Evolutionary conservation across 352 stramenopile species (phyloP).

Genomic region (Aphanomyces invadans): DNA sequence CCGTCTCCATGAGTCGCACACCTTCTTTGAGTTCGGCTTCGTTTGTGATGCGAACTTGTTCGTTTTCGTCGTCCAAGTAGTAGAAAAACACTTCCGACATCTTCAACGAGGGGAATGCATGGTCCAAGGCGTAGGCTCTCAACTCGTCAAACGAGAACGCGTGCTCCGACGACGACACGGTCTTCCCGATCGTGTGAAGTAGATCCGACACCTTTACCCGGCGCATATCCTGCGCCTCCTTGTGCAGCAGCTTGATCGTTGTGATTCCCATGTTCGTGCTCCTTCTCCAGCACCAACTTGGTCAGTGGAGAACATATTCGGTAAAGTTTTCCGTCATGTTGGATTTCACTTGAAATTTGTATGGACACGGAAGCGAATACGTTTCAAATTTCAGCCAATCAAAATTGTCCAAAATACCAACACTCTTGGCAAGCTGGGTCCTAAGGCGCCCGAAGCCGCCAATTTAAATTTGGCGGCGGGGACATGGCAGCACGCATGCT

Average conservation of each 20-base stretch:
- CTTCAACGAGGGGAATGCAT: slow-evolving; percentile 55
- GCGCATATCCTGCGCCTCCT: slow-evolving; percentile 77
- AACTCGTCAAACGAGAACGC: slow-evolving; percentile 52
- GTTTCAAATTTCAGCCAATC: slow-evolving; percentile 5
- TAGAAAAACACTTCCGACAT: slow-evolving; percentile 47
- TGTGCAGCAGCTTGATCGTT: slow-evolving; percentile 81
- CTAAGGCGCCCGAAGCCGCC: too few species aligned
- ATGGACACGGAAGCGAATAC: not conserved
- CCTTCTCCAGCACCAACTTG: slow-evolving; percentile 10
- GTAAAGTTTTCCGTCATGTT: not conserved
- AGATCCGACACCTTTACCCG: slow-evolving; percentile 55
- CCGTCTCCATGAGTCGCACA: slow-evolving; percentile 67
- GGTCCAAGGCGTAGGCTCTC: slow-evolving; percentile 46
- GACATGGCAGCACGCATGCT: too few species aligned
- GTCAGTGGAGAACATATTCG: not conserved
- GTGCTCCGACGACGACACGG: slow-evolving; percentile 25
- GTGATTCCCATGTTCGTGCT: slow-evolving; percentile 34
- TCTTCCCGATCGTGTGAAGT: slow-evolving; percentile 37
- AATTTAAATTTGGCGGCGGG: too few species aligned
- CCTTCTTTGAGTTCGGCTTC: slow-evolving; percentile 68
- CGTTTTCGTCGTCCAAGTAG: slow-evolving; percentile 77
- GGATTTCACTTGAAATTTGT: not conserved
- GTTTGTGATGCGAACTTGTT: slow-evolving; percentile 78
- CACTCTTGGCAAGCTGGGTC: not conserved
- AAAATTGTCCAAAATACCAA: not conserved